These are phyloP conservation scores for Chaetoceros muelleri DNA, from an alignment of 108 stramenopile species.

Conservation along the genomic window DNA sequence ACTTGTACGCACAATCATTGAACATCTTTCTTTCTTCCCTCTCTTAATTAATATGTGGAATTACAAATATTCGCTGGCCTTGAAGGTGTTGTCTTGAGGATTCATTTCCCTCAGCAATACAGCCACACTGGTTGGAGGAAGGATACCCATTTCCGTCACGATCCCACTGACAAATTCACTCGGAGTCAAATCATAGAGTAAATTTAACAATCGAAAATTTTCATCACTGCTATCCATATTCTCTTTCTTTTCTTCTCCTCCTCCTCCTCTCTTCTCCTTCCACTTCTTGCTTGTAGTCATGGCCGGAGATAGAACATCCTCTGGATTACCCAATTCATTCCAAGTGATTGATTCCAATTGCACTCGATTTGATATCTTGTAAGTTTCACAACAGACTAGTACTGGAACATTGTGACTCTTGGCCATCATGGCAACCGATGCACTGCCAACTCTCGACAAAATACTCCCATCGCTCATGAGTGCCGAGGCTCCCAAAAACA, in stretches of 20 bases:
- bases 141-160: constrained; percentile 94
- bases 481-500: constrained; percentile 94
- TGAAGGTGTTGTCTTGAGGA: constrained; percentile 21
- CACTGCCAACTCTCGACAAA: constrained; percentile 86
- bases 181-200: constrained; percentile 95
- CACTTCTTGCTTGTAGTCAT: constrained; percentile 3
- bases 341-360: constrained; percentile 92
- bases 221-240: too few species aligned
- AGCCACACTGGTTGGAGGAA: constrained; percentile 94
- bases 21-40: too few species aligned
- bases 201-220: constrained; percentile 71
- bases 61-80: too few species aligned
- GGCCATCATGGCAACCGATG: constrained; percentile 90
- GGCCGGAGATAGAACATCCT: constrained; percentile 27
- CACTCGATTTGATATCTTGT: constrained; percentile 96
- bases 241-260: constrained; percentile 28
- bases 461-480: constrained; percentile 94
- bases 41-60: too few species aligned
- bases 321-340: constrained; percentile 95
- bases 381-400: constrained; percentile 95
- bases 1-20: too few species aligned
- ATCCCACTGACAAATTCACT: constrained; percentile 91
- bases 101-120: constrained; percentile 93
- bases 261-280: constrained; percentile 8
- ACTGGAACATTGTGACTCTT: constrained; percentile 82